Evolutionary conservation across 192 early-diverging fungal genomes (phyloP), one percentile per base, ranked within the genome.

Genomic region (Dissophora globulifera): DNA sequence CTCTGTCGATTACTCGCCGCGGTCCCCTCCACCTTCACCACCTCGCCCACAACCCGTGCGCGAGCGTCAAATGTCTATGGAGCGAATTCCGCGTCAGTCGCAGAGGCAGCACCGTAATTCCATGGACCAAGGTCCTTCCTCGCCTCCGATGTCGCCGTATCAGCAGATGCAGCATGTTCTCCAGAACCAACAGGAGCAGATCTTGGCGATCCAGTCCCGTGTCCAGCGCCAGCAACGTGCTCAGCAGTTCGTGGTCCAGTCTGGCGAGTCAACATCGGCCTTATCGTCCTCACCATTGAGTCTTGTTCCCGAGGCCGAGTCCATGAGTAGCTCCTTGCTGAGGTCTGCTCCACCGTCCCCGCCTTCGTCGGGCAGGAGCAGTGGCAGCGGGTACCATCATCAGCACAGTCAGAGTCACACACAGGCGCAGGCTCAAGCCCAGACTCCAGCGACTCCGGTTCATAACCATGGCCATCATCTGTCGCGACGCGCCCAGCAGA

Each of bases 131-230:
- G n/a, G 25, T 3, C 2, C 38, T 29, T 33, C 30, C 7, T 33
- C 51, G 17, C 31, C 59, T 29, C 0, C 20, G 8, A 1, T 13
- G 30, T 22, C 31, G n/a, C 63, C 51, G 25, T 55, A 31, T 15
- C 63, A 57, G 20, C 63, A 66, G 33, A 40, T 51, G 1, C 62
- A 54, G n/a, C 62, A 66, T 19, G 51, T 57, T 11, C 58, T 61
- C 23, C 67, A 63, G 6, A 51, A 46, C 27, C 62, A 65, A 15
- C 62, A 38, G 38, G 55, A 50, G 19, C 52, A 56, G 6, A 48
- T 58, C 35, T 38, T 50, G 46, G 49, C 43, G 48, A 54, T 41
- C 12, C 55, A 30, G 25, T 22, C 19, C 27, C 55, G 54, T 8
- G 67, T 42, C 7, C 58, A 71, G 17, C 25, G 54, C 9, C 57